Evolutionary conservation across 2,329 filamentous ascomycete genomes (phyloP).

Genomic region (Xylaria hypoxylon): DNA sequence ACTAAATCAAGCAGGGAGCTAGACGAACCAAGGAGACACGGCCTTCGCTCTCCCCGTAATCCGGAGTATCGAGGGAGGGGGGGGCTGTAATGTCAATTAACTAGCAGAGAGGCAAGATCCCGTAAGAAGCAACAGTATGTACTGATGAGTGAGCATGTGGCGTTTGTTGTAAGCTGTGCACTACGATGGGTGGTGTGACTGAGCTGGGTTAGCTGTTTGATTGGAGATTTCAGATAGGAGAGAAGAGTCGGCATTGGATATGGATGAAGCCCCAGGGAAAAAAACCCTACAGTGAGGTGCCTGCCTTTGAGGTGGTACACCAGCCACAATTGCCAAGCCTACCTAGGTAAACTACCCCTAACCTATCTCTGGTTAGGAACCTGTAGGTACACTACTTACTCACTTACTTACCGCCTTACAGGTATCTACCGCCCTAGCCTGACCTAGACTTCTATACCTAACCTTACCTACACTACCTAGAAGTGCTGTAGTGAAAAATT

Average conservation of each 20-base stretch:
- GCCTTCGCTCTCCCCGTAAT: constrained; percentile 23
- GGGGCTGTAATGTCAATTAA: constrained; percentile 10
- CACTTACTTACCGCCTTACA: not conserved
- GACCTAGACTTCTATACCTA: not conserved
- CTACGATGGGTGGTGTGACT: constrained; percentile 14
- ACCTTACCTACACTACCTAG: not conserved
- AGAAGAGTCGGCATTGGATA: not conserved
- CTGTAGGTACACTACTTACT: not conserved
- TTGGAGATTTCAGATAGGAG: constrained; percentile 14
- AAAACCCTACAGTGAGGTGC: not conserved
- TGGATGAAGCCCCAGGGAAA: constrained; percentile 1
- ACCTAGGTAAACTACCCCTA: not conserved
- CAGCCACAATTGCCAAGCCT: constrained; percentile 25
- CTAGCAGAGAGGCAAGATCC: constrained; percentile 10
- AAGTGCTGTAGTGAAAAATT: not conserved
- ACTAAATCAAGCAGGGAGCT: constrained; percentile 33
- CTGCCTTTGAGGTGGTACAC: not conserved
- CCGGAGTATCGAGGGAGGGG: constrained; percentile 15
- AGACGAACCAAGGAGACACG: constrained; percentile 4
- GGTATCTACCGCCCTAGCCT: not conserved
- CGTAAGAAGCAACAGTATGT: constrained; percentile 13
- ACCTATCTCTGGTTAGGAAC: not conserved
- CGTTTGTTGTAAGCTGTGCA: constrained; percentile 21
- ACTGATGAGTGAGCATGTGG: constrained; percentile 19
- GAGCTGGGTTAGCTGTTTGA: constrained; percentile 1